Conservation (phyloP, 2,329 filamentous ascomycete species). For the Sporothrix euskadiensis region DNA sequence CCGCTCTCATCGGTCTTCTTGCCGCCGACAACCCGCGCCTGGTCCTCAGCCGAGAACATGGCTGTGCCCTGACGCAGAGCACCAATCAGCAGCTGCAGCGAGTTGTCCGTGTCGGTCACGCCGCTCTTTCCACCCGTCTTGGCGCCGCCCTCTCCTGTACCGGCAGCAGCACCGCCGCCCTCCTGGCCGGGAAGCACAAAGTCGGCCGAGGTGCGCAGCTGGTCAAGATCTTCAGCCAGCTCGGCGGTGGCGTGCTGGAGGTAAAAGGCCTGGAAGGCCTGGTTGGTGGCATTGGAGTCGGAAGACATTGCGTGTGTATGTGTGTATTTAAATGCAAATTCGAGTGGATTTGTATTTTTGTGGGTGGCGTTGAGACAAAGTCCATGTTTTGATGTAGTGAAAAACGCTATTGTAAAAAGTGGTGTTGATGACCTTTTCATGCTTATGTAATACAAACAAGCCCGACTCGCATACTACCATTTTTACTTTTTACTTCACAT, state of each 20-base stretch:
- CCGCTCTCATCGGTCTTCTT: neutral
- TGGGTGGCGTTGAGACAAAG: neutral
- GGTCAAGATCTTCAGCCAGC: constrained; percentile 72
- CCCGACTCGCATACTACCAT: neutral
- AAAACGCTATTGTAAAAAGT: neutral
- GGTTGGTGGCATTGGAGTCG: neutral
- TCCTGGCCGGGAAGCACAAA: constrained; percentile 62
- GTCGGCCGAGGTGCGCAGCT: constrained; percentile 66
- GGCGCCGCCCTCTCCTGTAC: constrained; percentile 35
- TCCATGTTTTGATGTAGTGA: neutral
- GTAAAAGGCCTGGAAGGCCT: constrained; percentile 57
- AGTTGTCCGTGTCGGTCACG: constrained; percentile 46
- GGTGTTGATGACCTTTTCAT: neutral
- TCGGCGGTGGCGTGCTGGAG: constrained; percentile 68
- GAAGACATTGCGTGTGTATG: neutral
- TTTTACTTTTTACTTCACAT: neutral
- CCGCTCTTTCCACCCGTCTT: constrained; percentile 12
- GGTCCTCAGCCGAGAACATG: constrained; percentile 57
- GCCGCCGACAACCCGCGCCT: constrained; percentile 38
- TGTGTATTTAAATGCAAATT: neutral
- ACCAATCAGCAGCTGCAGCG: constrained; percentile 59
- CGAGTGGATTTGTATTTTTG: neutral
- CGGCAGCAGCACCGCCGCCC: constrained; percentile 60
- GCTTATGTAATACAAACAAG: constrained; percentile 1
- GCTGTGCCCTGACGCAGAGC: constrained; percentile 67